A percentile compares a stretch with the other conserved stretches of the same genome.
Evolutionary conservation across 169 alveolate genomes (phyloP).

Genomic region (Cyclospora cayetanensis): DNA sequence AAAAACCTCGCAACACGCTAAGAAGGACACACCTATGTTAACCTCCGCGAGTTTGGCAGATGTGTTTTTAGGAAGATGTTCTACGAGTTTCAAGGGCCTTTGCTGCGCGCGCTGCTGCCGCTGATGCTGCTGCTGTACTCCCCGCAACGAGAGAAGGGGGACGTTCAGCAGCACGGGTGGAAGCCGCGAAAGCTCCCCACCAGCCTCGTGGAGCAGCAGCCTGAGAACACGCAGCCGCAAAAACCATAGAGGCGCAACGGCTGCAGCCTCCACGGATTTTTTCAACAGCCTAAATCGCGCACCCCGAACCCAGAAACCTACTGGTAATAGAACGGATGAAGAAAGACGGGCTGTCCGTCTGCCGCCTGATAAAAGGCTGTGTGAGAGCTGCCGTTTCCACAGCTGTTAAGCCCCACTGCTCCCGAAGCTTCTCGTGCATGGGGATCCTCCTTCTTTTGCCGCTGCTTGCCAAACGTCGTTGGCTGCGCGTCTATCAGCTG

Average conservation of each 20-base stretch:
- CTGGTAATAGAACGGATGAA: not conserved
- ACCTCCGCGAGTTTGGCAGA: not conserved
- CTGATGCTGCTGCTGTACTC: not conserved
- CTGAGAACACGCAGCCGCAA: not conserved
- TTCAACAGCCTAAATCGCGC: not conserved
- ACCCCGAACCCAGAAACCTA: not conserved
- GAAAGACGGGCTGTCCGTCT: not conserved
- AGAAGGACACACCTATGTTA: not conserved
- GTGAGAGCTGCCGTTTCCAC: not conserved
- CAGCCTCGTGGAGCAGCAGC: not conserved
- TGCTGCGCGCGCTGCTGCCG: conserved; percentile 21
- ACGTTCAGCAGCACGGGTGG: not conserved
- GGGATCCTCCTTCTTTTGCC: not conserved
- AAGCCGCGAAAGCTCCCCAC: not conserved
- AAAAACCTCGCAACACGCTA: no score
- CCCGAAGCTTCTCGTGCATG: not conserved
- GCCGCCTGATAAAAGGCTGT: not conserved
- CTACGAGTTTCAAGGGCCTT: not conserved
- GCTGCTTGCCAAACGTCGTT: not conserved
- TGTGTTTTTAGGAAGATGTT: not conserved
- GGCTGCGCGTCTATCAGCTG: not conserved
- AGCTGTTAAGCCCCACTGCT: not conserved
- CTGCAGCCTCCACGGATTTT: not conserved
- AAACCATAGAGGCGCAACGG: not conserved
- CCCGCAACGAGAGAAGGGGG: not conserved